These are phyloP conservation scores for Polygonum aviculare DNA, from an alignment of 148 eudicot genomes.

Conservation along the genomic window DNA sequence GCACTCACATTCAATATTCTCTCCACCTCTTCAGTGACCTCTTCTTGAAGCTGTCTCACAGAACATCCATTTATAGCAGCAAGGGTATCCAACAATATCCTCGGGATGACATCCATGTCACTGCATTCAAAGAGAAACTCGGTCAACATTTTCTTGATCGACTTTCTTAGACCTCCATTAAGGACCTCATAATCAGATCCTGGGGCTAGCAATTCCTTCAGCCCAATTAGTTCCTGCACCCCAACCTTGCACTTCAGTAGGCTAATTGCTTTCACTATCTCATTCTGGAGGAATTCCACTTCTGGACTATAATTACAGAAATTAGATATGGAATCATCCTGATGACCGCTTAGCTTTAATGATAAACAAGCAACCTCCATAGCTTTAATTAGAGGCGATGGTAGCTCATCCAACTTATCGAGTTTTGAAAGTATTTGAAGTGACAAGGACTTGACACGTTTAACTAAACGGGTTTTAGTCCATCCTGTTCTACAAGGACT, in stretches of 20 bases:
- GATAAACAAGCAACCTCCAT: constrained; percentile 54
- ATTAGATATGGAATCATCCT: constrained; percentile 14
- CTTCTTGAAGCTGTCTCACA: constrained; percentile 13
- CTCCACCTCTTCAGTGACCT: constrained; percentile 56
- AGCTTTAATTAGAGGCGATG: constrained; percentile 50
- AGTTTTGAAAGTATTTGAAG: constrained; percentile 32
- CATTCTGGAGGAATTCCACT: constrained; percentile 39
- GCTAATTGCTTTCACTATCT: constrained; percentile 54
- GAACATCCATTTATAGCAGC: constrained; percentile 33
- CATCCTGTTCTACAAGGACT: constrained; percentile 20
- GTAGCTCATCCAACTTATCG: constrained; percentile 36
- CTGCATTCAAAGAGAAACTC: constrained; percentile 73
- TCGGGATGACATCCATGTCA: constrained; percentile 66
- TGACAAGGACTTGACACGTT: constrained; percentile 23
- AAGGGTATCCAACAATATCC: constrained; percentile 31
- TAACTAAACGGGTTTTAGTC: constrained; percentile 23
- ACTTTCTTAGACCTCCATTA: constrained; percentile 21
- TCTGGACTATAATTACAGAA: constrained; percentile 40
- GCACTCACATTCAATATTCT: constrained; percentile 49
- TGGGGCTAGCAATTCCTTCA: constrained; percentile 45
- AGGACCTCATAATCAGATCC: constrained; percentile 20
- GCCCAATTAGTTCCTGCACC: constrained; percentile 26
- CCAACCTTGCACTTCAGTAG: constrained; percentile 28
- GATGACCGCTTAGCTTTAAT: constrained; percentile 20
- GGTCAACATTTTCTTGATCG: constrained; percentile 38